Conservation (phyloP, 495 filamentous ascomycete genomes). For the Penicillium flavigenum region DNA sequence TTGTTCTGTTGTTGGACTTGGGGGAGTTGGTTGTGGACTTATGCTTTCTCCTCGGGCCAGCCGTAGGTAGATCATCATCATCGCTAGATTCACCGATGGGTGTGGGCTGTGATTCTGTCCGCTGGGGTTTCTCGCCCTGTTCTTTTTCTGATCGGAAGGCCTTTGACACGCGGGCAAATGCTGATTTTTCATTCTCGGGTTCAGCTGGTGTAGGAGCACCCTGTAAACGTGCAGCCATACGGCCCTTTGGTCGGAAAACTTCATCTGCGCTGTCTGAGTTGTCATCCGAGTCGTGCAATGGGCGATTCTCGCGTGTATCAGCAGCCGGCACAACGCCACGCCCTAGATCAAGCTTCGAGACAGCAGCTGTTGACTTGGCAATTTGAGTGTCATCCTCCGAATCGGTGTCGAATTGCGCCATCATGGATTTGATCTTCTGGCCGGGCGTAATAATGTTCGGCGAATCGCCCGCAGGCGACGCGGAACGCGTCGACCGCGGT, state of each 20-base stretch:
- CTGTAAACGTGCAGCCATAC: constrained; percentile 69
- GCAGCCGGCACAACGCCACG: constrained; percentile 16
- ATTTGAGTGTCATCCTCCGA: constrained; percentile 52
- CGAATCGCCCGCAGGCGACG: constrained; percentile 34
- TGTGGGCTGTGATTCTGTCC: constrained; percentile 16
- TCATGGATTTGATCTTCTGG: constrained; percentile 66
- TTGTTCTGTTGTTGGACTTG: constrained; percentile 12
- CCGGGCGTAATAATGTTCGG: constrained; percentile 60
- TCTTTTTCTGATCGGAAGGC: constrained; percentile 23
- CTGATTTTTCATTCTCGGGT: constrained; percentile 29
- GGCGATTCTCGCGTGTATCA: constrained; percentile 15
- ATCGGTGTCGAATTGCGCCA: constrained; percentile 61
- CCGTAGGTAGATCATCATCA: constrained; percentile 43
- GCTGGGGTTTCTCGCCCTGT: constrained; percentile 17
- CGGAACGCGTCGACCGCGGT: constrained; percentile 45
- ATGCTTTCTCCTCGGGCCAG: constrained; percentile 32
- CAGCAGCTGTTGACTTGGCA: constrained; percentile 12
- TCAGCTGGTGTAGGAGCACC: constrained; percentile 17
- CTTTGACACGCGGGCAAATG: constrained; percentile 39
- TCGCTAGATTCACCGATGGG: constrained; percentile 24
- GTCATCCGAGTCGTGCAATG: constrained; percentile 35
- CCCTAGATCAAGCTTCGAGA: constrained; percentile 14
- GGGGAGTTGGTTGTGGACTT: constrained; percentile 17
- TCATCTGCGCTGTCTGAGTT: constrained; percentile 40
- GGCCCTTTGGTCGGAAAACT: constrained; percentile 62